These are phyloP conservation scores for Euryodendron excelsum DNA, from an alignment of 148 eudicot species.

Conservation along the genomic window DNA sequence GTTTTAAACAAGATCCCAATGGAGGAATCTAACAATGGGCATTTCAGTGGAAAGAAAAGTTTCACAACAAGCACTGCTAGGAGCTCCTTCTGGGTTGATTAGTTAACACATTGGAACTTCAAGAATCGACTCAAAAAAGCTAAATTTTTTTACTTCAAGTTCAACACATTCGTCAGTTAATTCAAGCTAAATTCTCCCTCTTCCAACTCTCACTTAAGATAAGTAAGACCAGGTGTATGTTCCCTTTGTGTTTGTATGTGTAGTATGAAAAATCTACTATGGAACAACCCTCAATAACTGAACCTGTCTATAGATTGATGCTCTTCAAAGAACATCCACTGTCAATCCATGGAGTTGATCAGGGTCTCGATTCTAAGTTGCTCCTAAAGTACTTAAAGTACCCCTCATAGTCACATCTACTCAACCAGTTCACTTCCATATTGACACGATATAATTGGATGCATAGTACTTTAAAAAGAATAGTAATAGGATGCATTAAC, in stretches of 20 bases:
- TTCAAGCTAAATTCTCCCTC: neutral
- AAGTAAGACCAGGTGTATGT: no score
- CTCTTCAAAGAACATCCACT: no score
- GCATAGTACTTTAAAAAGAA: no score
- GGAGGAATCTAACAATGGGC: neutral
- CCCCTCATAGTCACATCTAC: no score
- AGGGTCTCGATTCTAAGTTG: neutral
- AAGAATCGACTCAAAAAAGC: neutral
- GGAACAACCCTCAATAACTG: neutral
- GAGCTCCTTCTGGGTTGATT: neutral
- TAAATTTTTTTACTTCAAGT: neutral
- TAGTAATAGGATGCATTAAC: no score
- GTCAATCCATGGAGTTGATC: neutral
- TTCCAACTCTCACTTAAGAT: neutral
- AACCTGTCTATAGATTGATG: neutral
- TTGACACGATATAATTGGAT: neutral
- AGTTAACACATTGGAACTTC: neutral
- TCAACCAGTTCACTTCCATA: neutral
- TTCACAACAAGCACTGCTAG: neutral
- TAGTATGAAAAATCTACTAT: neutral
- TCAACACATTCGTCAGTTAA: neutral
- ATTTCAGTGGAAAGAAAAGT: neutral
- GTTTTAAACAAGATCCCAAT: neutral
- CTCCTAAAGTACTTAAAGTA: neutral
- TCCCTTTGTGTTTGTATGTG: neutral